Evolutionary conservation across 495 filamentous ascomycete genomes (phyloP).

Genomic region (Annulohypoxylon bovei): DNA sequence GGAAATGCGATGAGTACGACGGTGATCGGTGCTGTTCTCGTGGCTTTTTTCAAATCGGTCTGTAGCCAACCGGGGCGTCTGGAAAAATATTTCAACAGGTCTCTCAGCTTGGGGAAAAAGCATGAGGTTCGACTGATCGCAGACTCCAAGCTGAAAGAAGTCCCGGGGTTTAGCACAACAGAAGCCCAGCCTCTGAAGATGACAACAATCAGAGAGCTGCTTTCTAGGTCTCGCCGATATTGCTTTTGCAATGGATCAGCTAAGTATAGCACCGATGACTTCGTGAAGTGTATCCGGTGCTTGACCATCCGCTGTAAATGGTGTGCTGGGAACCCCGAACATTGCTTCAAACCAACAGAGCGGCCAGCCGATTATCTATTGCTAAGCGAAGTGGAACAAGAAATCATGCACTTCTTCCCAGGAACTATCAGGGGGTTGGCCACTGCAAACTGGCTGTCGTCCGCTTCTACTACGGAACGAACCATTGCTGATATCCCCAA

Average conservation of each 20-base stretch:
- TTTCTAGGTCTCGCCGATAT: slow-evolving; percentile 36
- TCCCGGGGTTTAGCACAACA: slow-evolving; percentile 20
- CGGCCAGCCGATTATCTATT: slow-evolving; percentile 18
- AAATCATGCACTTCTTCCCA: slow-evolving; percentile 36
- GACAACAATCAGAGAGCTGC: neutral
- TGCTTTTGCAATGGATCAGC: slow-evolving; percentile 49
- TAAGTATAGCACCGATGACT: slow-evolving; percentile 43
- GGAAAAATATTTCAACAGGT: neutral
- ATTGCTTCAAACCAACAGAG: slow-evolving; percentile 26
- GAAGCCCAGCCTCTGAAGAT: slow-evolving; percentile 16
- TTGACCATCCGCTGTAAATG: slow-evolving; percentile 38
- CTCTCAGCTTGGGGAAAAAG: neutral
- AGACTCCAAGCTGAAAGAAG: slow-evolving; percentile 20
- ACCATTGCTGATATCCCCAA: neutral
- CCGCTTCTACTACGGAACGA: neutral
- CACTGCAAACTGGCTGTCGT: neutral
- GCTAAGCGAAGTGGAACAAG: slow-evolving; percentile 26
- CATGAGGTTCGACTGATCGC: slow-evolving; percentile 25
- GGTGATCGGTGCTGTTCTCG: slow-evolving; percentile 71
- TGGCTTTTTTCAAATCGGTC: slow-evolving; percentile 54
- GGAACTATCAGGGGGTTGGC: neutral
- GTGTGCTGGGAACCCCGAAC: slow-evolving; percentile 51
- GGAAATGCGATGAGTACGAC: slow-evolving; percentile 89
- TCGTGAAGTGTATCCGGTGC: slow-evolving; percentile 31
- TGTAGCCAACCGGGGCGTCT: slow-evolving; percentile 4